These are phyloP conservation scores for Diaporthe sp. DNA, from an alignment of 2,329 filamentous ascomycete genomes.

Conservation along the genomic window DNA sequence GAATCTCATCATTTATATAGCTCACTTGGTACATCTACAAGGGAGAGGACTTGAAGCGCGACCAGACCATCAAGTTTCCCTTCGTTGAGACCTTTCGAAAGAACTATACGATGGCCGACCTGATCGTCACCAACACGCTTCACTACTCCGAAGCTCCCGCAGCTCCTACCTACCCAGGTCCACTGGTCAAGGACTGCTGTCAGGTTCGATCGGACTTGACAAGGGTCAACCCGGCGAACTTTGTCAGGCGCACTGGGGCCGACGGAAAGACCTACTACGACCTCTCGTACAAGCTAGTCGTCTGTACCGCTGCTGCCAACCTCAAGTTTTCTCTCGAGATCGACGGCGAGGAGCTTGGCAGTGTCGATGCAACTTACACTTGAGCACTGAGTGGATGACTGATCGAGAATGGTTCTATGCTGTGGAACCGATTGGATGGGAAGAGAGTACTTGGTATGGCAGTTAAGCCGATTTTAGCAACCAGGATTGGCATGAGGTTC, in stretches of 20 bases:
- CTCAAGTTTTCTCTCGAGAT: slow-evolving; percentile 30
- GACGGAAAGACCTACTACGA: neutral
- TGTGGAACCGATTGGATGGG: too few species aligned
- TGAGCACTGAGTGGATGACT: neutral
- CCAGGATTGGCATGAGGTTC: too few species aligned
- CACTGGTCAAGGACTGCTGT: neutral
- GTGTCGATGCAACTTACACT: neutral
- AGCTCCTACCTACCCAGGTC: neutral
- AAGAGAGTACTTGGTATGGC: neutral
- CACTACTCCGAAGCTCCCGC: neutral
- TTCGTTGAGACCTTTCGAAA: neutral
- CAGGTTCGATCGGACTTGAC: neutral
- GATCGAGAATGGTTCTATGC: neutral
- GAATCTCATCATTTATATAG: neutral
- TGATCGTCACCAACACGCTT: neutral
- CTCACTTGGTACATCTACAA: slow-evolving; percentile 14
- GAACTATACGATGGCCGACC: accelerated
- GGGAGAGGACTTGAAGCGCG: slow-evolving; percentile 10
- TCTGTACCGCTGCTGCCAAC: slow-evolving; percentile 5
- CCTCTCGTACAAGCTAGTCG: neutral
- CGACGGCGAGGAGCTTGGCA: neutral
- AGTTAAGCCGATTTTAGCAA: too few species aligned
- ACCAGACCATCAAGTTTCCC: neutral
- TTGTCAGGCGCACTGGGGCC: neutral
- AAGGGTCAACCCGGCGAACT: neutral